Conservation (phyloP, 805 yeast species). For the Candida argentea region DNA sequence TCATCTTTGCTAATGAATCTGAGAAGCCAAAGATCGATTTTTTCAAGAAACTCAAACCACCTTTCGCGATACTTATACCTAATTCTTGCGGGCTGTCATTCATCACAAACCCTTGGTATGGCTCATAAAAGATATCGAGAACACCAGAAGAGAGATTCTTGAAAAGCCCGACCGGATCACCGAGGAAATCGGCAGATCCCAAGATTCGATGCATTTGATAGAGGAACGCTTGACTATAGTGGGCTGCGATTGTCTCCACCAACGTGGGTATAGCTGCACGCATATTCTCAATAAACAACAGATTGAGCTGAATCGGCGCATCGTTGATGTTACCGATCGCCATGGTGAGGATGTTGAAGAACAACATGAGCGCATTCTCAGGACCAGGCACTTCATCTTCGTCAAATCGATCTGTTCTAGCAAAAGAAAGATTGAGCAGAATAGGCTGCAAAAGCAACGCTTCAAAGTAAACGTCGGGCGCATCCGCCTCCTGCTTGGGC, state of each 20-base stretch:
- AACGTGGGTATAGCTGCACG: conserved; percentile 76
- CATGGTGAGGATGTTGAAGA: conserved; percentile 84
- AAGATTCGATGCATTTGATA: conserved; percentile 86
- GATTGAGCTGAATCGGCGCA: conserved; percentile 86
- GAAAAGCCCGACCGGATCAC: conserved; percentile 95
- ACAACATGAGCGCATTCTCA: conserved; percentile 61
- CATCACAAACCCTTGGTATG: conserved; percentile 90
- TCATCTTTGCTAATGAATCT: conserved; percentile 85
- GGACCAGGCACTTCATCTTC: conserved; percentile 51
- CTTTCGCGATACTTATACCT: conserved; percentile 92
- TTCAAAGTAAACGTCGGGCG: conserved; percentile 83
- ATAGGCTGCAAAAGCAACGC: conserved; percentile 88
- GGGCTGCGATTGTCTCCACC: conserved; percentile 61
- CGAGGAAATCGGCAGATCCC: conserved; percentile 94
- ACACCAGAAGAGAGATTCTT: conserved; percentile 92
- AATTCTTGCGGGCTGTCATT: conserved; percentile 93
- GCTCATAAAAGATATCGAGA: conserved; percentile 93
- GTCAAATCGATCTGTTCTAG: conserved; percentile 71
- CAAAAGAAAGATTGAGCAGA: conserved; percentile 80
- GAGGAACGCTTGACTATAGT: conserved; percentile 85
- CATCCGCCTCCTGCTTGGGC: conserved; percentile 44
- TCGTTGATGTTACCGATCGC: conserved; percentile 95
- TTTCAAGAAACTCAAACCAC: conserved; percentile 87
- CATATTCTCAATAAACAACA: conserved; percentile 79
- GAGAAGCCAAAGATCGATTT: conserved; percentile 92